Evolutionary conservation across 2,329 filamentous ascomycete genomes (phyloP), one percentile per base, ranked within the genome.

Genomic region (Fusarium staphyleae): DNA sequence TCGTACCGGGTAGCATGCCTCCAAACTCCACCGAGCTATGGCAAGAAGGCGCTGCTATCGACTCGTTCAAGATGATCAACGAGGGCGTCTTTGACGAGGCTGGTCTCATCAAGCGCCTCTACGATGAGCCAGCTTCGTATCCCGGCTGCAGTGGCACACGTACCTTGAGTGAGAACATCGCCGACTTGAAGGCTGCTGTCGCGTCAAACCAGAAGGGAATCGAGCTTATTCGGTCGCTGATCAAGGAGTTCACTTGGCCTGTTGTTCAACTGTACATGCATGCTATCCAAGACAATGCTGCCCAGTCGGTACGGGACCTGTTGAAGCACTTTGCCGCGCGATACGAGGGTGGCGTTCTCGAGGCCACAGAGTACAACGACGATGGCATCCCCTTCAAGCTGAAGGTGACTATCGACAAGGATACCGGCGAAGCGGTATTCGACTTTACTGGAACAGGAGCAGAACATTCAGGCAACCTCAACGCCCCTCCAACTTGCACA

Each of bases 191-290:
- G 72, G 91, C 91, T 0, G 90, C 93, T 66, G 87, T 95, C 3
- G 91, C 91, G 0, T 89, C 90, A 3, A 96, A 96, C 67, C 88
- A 91, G 60, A 92, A 92, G 61, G 91, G 91, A 5, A 95, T 95
- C 60, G 85, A 85, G 41, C 76, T 93, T 16, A 95, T 96, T 61
- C 83, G 82, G 42, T 80, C 82, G 0, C 77, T 95, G 2, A 92
- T 96, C 61, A 81, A 84, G 14, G 91, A 95, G 66, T 95, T 93
- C 63, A 87, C 87, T 13, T 86, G 91, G 63, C 79, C 86, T 3
- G 88, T 89, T 0, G 91, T 96, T 0, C 87, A 91, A 63, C 88
- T 90, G 67, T 93, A 93, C 72, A 95, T 96, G 91, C 79, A 82
- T 40, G 88, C 83, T 22, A 95, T 96, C 58, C 90, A 95, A 69